Base-by-base conservation (phyloP, 1,284 basidiomycete species). In the Malassezia brasiliensis region DNA sequence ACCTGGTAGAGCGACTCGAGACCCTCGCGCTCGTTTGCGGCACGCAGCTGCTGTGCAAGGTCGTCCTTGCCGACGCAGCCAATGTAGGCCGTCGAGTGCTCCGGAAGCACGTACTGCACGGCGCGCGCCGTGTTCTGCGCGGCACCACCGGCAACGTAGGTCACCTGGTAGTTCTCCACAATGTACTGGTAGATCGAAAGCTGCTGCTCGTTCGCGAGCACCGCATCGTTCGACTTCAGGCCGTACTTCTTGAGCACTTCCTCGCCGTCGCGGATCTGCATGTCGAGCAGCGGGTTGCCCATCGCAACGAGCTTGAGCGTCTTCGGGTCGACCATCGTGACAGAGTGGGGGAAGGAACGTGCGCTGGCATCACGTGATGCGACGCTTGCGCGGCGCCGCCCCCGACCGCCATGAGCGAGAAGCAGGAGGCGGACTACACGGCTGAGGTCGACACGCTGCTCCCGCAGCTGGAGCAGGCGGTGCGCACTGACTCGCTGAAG, bases 41-140 rank as follows among this genome's bases (percentile, higher is more conserved):
- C 82, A 67, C 86, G 84, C 60, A 96, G 83, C 72, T 94, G 89
- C 62, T 89, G 81, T 22, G 89, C 88, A 49, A 96, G 83, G 42
- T 84, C 83, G 69, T 99, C 94, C 59, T 90, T 82, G 53, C 94
- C 94, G 61, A 99, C 94, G 65, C 85, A 86, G 22, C 94, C 94
- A 37, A 90, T 83, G 81, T 90, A 99, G 34, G 90, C 93, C 49
- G 96, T 93, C 15, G 90, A 91, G 56, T 83, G 79, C n/a, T 83
- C 41, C 3, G 63, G 65, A 15, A 68, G 46, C 2, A 83, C 89
- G 72, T 78, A 96, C 58, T 94, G 89, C 67, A 91, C 93, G 65
- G 85, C 90, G 57, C 94, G 87, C 55, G 93, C 91, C 65, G 90
- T 84, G 75, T 98, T 98, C 77, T 99, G 94, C 22, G 90, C 84